These are phyloP conservation scores for Trichosporon sp. DNA, from an alignment of 1,284 basidiomycete species.

Conservation along the genomic window DNA sequence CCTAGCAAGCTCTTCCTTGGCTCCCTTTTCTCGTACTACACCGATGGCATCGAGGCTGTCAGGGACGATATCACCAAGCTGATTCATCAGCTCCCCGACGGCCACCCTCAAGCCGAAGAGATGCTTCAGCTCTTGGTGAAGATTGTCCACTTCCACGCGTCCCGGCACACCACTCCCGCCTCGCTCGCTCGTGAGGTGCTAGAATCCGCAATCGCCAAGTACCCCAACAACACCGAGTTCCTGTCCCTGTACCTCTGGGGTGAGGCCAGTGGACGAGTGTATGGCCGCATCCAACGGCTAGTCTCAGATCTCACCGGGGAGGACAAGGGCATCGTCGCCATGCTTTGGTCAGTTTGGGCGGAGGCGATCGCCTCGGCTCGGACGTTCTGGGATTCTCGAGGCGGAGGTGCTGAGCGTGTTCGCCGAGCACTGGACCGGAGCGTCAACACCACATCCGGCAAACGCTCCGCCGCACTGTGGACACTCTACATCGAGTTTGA, in stretches of 20 bases:
- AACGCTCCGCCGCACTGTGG: conserved; percentile 63
- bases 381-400: conserved; percentile 49
- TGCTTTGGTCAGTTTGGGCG: conserved; percentile 55
- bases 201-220: conserved; percentile 53
- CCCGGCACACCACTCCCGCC: conserved; percentile 43
- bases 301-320: conserved; percentile 36
- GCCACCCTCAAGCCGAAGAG: conserved; percentile 51
- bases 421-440: conserved; percentile 47
- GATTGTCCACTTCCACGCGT: conserved; percentile 50
- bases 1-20: conserved; percentile 37
- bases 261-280: conserved; percentile 54
- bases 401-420: conserved; percentile 50
- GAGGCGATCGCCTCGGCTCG: conserved; percentile 41
- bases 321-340: conserved; percentile 38
- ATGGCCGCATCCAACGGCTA: conserved; percentile 55
- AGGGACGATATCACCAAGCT: conserved; percentile 31
- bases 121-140: conserved; percentile 51
- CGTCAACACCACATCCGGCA: conserved; percentile 41
- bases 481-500: conserved; percentile 80
- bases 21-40: conserved; percentile 41
- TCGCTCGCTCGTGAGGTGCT: conserved; percentile 49
- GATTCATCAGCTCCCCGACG: conserved; percentile 25
- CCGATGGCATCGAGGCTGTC: conserved; percentile 36
- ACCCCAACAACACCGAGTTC: conserved; percentile 58
- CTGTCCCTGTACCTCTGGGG: conserved; percentile 56